Evolutionary conservation across 345 rosid species (phyloP).

Genomic region (Atalantia buxifolia): DNA sequence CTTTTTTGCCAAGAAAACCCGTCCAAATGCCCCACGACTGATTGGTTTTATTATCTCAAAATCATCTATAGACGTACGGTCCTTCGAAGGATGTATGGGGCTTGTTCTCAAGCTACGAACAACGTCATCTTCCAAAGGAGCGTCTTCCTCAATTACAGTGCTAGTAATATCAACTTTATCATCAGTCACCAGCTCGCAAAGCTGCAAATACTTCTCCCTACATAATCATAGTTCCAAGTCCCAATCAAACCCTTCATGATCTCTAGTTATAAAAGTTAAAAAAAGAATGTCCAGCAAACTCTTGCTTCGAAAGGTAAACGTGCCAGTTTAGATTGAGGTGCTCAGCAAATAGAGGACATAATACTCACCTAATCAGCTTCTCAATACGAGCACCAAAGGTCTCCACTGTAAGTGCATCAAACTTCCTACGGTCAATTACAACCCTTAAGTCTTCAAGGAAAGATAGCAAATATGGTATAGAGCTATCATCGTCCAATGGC

Average conservation of each 20-base stretch:
- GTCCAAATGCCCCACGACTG: conserved; percentile 99
- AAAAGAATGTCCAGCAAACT: not conserved
- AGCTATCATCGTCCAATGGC: conserved; percentile 72
- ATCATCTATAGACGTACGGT: conserved; percentile 97
- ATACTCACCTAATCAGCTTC: conserved; percentile 73
- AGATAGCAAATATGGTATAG: conserved; percentile 62
- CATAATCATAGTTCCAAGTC: conserved; percentile 19
- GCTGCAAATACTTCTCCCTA: conserved; percentile 97
- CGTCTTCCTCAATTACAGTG: conserved; percentile 92
- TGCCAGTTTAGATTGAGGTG: not conserved
- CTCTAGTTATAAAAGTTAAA: not conserved
- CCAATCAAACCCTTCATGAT: conserved; percentile 10
- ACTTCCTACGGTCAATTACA: conserved; percentile 84
- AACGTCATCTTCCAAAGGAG: conserved; percentile 96
- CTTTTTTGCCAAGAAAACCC: conserved; percentile 96
- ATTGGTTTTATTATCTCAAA: conserved; percentile 99
- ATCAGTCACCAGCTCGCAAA: conserved; percentile 87
- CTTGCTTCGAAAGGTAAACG: not conserved
- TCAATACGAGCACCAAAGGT: conserved; percentile 96
- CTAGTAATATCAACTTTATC: conserved; percentile 83
- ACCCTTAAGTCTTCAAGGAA: conserved; percentile 82
- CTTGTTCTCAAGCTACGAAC: conserved; percentile 94
- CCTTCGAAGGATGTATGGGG: conserved; percentile 81
- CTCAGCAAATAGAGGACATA: conserved; percentile 18
- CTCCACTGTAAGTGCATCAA: conserved; percentile 93